Base-by-base conservation (phyloP, 202 grass and related monocot species). In the Saccharum hybrid region DNA sequence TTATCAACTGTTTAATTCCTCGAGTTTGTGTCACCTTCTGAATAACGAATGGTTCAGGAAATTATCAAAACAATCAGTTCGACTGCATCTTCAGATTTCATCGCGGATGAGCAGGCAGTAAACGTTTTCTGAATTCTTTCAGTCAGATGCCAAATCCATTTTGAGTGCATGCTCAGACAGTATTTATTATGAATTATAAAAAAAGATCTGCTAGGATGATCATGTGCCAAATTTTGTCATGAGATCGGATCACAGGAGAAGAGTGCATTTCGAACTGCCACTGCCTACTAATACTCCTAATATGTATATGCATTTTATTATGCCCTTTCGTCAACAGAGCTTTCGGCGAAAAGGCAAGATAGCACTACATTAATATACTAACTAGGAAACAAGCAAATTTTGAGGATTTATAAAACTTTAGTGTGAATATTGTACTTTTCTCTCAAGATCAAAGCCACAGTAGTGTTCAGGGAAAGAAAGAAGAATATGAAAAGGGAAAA, bases 1-100 rank as follows among this genome's bases (percentile, higher is more conserved):
- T 28, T 71, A 80, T 33, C 4, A 67, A 22, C 75, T 70, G 40
- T 64, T 71, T 51, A 61, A 63, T 82, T 82, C 69, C 75, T 49
- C 13, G 6, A 54, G 16, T 22, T 78, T 82, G 16, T 80, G 40
- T 39, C 63, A 5, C 19, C 40, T 40, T 76, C 64, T 43, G 63
- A 74, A 42, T 82, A 68, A 52, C 38, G 8, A 67, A 73, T 74
- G 8, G 11, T 90, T 83, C 36, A 43, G 22, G 6, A 77, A 43
- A 63, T 77, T 28, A 60, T 43, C 3, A n/a, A 16, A 36, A 34
- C 21, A 2, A 18, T 54, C 63, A 65, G 18, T 49, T 39, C 1
- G 68, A 31, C 54, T 81, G 64, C 48, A 10, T 77, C 37, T 81
- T 89, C 49, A 18, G 49, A 72, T 10, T 63, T 77, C 43, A 28